phyloP scores from a whole-genome alignment of 257 asterid genomes.

The Solanum sejunctum region DNA sequence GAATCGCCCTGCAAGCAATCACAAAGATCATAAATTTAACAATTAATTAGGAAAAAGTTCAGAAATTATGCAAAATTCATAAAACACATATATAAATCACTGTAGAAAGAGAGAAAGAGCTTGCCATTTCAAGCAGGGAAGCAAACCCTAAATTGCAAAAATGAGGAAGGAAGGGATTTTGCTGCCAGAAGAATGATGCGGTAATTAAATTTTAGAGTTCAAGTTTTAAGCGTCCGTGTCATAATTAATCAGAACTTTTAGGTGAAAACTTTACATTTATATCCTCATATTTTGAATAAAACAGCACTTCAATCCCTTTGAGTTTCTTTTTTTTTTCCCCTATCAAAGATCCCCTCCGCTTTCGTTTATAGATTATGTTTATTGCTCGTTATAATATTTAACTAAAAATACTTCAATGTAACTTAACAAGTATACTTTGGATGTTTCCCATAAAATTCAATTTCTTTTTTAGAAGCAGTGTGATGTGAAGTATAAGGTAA shows the following conservation, averaged over 20 bases:
- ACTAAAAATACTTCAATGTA: too few relatives aligned
- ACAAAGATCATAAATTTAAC: background rate
- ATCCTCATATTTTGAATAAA: background rate
- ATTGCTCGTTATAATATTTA: background rate
- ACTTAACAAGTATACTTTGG: too few relatives aligned
- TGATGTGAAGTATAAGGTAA: too few relatives aligned
- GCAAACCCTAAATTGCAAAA: background rate
- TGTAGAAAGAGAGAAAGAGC: background rate
- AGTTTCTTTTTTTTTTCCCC: background rate
- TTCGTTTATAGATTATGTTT: background rate
- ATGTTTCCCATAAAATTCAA: too few relatives aligned
- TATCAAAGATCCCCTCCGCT: background rate
- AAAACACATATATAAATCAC: background rate
- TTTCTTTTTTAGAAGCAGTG: too few relatives aligned
- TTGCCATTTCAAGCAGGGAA: background rate
- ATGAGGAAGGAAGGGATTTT: background rate
- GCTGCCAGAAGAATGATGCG: background rate
- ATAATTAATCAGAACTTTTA: background rate
- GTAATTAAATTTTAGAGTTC: background rate
- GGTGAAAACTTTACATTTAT: background rate
- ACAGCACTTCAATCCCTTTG: background rate
- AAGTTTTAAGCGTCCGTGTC: background rate
- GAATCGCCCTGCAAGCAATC: conserved; percentile 5
- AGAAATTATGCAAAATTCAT: background rate
- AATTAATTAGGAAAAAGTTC: background rate